These are phyloP conservation scores for Aspergillus costaricaensis DNA, from an alignment of 2,329 filamentous ascomycete genomes.

Conservation along the genomic window DNA sequence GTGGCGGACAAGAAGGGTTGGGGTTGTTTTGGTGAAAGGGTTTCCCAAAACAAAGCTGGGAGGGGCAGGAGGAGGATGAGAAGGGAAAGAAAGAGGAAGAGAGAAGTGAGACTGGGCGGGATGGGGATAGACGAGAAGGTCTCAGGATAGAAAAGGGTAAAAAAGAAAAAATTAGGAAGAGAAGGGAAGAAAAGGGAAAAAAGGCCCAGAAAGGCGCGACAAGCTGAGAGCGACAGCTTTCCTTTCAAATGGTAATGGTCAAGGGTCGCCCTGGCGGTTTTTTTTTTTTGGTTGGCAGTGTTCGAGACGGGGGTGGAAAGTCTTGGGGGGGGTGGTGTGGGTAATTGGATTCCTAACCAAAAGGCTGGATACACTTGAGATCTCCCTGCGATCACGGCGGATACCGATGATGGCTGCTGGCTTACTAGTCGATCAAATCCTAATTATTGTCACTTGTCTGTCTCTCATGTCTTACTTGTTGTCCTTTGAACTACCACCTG, in stretches of 20 bases:
- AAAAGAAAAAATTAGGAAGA: constrained; percentile 1
- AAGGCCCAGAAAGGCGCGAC: not conserved
- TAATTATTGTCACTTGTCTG: too few relatives aligned
- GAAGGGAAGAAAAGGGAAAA: not conserved
- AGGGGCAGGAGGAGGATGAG: constrained; percentile 5
- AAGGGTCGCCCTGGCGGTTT: not conserved
- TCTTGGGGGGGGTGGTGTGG: constrained; percentile 3
- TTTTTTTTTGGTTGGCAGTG: constrained; percentile 9
- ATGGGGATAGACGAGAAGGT: not conserved
- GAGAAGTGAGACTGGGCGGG: not conserved
- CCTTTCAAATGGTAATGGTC: constrained; percentile 4
- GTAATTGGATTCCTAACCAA: constrained; percentile 12
- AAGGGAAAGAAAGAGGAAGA: not conserved
- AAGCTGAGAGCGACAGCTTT: constrained; percentile 9
- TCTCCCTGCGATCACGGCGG: not conserved
- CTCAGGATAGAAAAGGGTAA: not conserved
- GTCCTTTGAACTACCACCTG: too few relatives aligned
- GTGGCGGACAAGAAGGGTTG: not conserved
- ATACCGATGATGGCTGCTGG: not conserved
- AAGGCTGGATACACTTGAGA: not conserved
- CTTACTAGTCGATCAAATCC: too few relatives aligned
- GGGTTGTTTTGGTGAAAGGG: constrained; percentile 10
- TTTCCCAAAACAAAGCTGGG: constrained; percentile 19
- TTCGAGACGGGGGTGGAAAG: not conserved
- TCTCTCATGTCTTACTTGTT: too few relatives aligned